These are phyloP conservation scores for Aquilaria agallochum DNA, from an alignment of 441 rosid genomes.

Conservation along the genomic window DNA sequence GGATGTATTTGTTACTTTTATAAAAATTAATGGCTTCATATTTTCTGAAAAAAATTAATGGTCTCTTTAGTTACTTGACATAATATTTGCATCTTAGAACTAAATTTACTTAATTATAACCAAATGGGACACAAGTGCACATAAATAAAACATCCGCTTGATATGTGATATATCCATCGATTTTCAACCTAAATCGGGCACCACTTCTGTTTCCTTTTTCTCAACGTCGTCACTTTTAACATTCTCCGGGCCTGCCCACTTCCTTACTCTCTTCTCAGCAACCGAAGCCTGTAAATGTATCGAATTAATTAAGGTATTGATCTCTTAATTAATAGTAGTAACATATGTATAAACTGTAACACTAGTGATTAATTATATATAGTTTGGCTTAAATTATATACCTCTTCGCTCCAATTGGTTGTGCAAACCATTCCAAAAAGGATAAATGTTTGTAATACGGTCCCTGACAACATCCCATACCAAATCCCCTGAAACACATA, in stretches of 20 bases:
- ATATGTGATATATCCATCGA: no score
- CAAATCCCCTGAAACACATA: conserved; percentile 39
- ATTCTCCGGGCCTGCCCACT: conserved; percentile 46
- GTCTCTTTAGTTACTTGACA: no score
- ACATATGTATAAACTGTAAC: neutral
- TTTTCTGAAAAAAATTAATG: no score
- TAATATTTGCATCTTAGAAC: no score
- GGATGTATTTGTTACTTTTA: no score
- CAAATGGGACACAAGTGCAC: no score
- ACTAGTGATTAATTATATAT: neutral
- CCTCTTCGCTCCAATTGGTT: conserved; percentile 53
- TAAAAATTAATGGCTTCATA: no score
- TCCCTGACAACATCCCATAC: conserved; percentile 48
- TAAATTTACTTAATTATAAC: no score
- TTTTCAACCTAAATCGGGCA: no score
- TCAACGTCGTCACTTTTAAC: conserved; percentile 14
- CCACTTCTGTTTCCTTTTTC: neutral
- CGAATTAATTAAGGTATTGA: neutral
- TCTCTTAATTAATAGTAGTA: neutral
- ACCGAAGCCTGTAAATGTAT: conserved; percentile 40
- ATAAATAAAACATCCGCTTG: no score
- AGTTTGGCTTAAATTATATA: neutral
- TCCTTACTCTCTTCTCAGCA: conserved; percentile 49
- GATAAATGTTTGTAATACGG: conserved; percentile 38
- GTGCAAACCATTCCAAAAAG: conserved; percentile 39